phyloP scores from a whole-genome alignment of 495 filamentous ascomycete genomes.

The Aspergillus sclerotioniger region DNA sequence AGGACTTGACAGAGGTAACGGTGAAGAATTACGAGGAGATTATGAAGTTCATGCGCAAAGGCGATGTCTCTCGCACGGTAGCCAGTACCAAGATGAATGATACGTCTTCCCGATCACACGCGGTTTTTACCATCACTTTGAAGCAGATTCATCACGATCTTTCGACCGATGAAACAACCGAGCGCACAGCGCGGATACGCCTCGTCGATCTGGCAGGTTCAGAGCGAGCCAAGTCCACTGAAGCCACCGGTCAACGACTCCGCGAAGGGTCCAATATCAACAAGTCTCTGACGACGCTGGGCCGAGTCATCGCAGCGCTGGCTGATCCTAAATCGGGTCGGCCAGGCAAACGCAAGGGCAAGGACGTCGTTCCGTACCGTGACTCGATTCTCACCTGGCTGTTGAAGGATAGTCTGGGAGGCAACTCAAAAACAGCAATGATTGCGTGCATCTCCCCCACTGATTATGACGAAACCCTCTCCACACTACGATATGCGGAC shows the following conservation, averaged over 20 bases:
- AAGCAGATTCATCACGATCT: conserved; percentile 97
- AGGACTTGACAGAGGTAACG: conserved; percentile 89
- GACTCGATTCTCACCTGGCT: conserved; percentile 98
- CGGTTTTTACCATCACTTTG: conserved; percentile 95
- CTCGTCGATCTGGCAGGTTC: conserved; percentile 94
- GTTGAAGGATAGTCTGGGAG: conserved; percentile 89
- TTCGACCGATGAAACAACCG: conserved; percentile 91
- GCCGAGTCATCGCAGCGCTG: conserved; percentile 94
- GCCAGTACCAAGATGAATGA: conserved; percentile 99
- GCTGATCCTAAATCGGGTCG: conserved; percentile 72
- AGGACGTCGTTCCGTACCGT: conserved; percentile 84
- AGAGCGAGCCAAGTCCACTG: conserved; percentile 91
- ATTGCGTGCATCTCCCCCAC: conserved; percentile 94
- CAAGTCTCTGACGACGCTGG: conserved; percentile 93
- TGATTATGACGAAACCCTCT: conserved; percentile 97
- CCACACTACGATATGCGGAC: conserved; percentile 93
- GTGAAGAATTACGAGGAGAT: conserved; percentile 82
- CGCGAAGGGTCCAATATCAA: conserved; percentile 98
- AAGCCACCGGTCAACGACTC: conserved; percentile 85
- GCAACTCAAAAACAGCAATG: conserved; percentile 98
- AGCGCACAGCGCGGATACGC: conserved; percentile 88
- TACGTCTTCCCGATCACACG: conserved; percentile 88
- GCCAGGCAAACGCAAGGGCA: conserved; percentile 49
- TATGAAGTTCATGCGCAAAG: conserved; percentile 83
- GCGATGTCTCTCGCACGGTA: conserved; percentile 84